Evolutionary conservation across 805 yeast genomes (phyloP), one percentile per base, ranked within the genome.

Genomic region (Isabelozyma pseudorhagii): DNA sequence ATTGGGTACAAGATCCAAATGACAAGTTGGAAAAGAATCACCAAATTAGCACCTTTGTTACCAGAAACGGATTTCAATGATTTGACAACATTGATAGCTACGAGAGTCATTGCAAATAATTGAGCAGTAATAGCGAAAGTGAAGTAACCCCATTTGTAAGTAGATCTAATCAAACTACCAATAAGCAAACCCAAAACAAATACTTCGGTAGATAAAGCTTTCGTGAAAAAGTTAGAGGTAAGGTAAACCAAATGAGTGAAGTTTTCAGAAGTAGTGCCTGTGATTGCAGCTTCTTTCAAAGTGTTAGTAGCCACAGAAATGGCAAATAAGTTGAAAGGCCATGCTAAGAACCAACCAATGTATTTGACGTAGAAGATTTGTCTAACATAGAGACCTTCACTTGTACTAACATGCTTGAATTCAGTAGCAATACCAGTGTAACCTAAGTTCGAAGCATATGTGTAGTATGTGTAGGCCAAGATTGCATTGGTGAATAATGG

Each of bases 81-180:
- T 45, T 38, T 34, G 25, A 42, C 18, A n/a, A 51, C 45, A 28
- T 51, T 52, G 18, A 49, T 49, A 14, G 42, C 18, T 42, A 71
- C 46, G 57, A 76, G 73, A 42, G 54, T 61, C 45, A 76, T 62
- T 15, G 72, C 72, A 48, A 71, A 68, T 50, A 80, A 53, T 64
- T 74, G 68, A 38, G 76, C 74, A 50, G 65, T 64, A 40, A 71
- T 71, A 29, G 79, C 82, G 62, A 84, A 80, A 6, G 80, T 75
- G 66, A 79, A 84, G 71, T 80, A 83, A 62, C 89, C 89, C 87
- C 87, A 84, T 63, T 81, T 84, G 66, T 84, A 84, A 42, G 80
- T 66, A 8, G 85, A 75, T 34, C 62, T 54, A 51, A 84, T 79
- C 54, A 84, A 68, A 17, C 79, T 52, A 58, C 87, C 88, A 59